These are phyloP conservation scores for Agaricus sinodeliciosus DNA, from an alignment of 768 basidiomycete genomes.

Conservation along the genomic window DNA sequence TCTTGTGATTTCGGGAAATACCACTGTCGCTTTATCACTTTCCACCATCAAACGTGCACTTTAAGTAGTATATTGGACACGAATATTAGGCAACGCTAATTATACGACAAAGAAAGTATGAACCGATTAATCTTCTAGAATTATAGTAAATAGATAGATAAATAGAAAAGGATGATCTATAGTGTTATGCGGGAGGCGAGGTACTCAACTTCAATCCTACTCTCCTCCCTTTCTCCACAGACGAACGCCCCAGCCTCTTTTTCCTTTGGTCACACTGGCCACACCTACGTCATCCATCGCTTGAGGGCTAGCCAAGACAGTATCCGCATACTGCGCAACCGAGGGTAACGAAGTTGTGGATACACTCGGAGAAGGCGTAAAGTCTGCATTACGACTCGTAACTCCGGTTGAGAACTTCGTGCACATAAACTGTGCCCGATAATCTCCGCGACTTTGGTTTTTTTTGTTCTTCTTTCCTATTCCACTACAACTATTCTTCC, in stretches of 20 bases:
- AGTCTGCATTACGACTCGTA: not conserved
- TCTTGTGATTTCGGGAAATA: no score
- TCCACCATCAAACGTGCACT: no score
- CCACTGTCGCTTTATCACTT: no score
- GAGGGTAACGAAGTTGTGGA: not conserved
- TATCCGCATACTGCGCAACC: not conserved
- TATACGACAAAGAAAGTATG: not conserved
- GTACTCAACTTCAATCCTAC: not conserved
- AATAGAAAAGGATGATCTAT: not conserved
- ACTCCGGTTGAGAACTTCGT: not conserved
- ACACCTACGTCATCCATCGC: not conserved
- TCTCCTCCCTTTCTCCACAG: slow-evolving; percentile 4
- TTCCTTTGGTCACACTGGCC: not conserved
- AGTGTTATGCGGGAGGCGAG: not conserved
- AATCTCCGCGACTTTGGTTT: not conserved
- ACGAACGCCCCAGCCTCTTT: slow-evolving; percentile 4
- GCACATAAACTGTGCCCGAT: not conserved
- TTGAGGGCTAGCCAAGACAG: not conserved
- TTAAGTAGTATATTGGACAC: not conserved
- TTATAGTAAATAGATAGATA: not conserved
- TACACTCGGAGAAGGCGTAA: not conserved
- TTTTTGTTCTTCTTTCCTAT: not conserved
- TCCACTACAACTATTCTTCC: not conserved
- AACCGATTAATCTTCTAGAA: not conserved
- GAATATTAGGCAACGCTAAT: not conserved